A percentile compares a stretch with the other conserved stretches of the same genome.
Conservation (phyloP, 169 alveolate species). For the Babesia divergens region DNA sequence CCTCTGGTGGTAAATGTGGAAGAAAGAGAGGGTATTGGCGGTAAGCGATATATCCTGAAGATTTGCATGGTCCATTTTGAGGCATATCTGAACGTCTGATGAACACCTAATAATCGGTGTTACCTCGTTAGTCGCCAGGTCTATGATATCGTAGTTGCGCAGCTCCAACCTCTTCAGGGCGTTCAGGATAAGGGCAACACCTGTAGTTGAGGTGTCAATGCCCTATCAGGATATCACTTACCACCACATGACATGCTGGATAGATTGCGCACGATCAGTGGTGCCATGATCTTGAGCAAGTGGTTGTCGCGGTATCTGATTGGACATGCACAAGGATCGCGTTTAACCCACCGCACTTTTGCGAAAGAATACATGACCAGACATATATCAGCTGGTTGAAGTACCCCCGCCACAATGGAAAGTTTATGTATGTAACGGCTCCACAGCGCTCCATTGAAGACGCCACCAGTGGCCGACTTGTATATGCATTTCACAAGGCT, state of each 20-base stretch:
- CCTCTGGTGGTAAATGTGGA: constrained; percentile 71
- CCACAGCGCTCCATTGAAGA: constrained; percentile 76
- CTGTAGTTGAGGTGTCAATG: constrained; percentile 5
- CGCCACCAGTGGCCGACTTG: constrained; percentile 70
- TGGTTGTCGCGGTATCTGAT: constrained; percentile 64
- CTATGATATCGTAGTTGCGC: constrained; percentile 70
- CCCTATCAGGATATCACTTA: background rate
- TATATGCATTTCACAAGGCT: constrained; percentile 63
- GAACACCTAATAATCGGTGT: background rate
- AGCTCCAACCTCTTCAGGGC: constrained; percentile 69
- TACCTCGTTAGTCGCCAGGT: constrained; percentile 74
- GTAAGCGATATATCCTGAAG: constrained; percentile 73
- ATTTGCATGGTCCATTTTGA: constrained; percentile 55
- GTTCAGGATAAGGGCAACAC: constrained; percentile 70
- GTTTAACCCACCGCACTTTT: constrained; percentile 62
- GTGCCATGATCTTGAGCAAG: constrained; percentile 57
- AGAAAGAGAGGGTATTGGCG: constrained; percentile 70
- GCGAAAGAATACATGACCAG: constrained; percentile 73
- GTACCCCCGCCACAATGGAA: constrained; percentile 41
- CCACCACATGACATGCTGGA: constrained; percentile 58
- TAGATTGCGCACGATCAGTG: constrained; percentile 62
- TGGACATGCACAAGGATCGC: background rate
- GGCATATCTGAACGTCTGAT: constrained; percentile 12
- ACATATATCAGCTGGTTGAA: constrained; percentile 70
- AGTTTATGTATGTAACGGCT: constrained; percentile 67